Evolutionary conservation across 164 flowering plant genomes (phyloP), one percentile per base, ranked within the genome.

Genomic region (Aristolochia fimbriata): DNA sequence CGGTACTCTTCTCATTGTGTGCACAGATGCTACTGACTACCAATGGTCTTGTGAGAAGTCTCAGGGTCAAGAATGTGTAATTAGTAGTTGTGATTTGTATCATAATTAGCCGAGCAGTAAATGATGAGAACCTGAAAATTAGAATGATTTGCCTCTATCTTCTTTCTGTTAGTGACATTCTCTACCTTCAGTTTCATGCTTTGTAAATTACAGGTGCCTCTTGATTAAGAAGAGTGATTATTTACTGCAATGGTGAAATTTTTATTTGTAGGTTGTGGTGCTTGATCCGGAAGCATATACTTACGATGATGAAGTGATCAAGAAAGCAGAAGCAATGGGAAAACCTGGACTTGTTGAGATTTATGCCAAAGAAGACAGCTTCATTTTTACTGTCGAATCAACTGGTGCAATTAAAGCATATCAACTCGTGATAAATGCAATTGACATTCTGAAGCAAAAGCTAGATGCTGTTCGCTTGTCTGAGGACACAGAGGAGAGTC

Each of bases 241-340:
- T 56, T 56, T 56, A 15, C 58, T 16, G 58, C 37, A n/a, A 16
- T 10, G 24, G 16, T 15, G 15, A 15, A 16, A 15, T 56, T n/a
- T 47, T 41, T 51, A 30, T 27, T 63, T 62, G 57, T 76, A 93
- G 99, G 96, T 90, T 20, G 51, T 76, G 2, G 87, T 90, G 62
- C 76, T 75, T 68, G 96, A 93, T 74, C 73, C 90, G 7, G 97
- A 90, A 77, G 92, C 91, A 33, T 93, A 93, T 68, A 76, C 96
- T 0, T 90, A 90, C 60, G 97, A 90, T 59, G 99, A 90, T 61
- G 99, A 93, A 73, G 96, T 93, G 65, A 72, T 93, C 16, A 90
- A 90, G 80, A 90, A 83, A 66, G 92, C 95, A 33, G 96, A 91
- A 64, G 80, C 96, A 27, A 86, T 94, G 97, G 95, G 95, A 22